Percentiles rank a stretch among this genome's conserved stretches.
Evolutionary conservation across 192 early-diverging fungal species (phyloP).

Genomic region (Mortierella alpina): DNA sequence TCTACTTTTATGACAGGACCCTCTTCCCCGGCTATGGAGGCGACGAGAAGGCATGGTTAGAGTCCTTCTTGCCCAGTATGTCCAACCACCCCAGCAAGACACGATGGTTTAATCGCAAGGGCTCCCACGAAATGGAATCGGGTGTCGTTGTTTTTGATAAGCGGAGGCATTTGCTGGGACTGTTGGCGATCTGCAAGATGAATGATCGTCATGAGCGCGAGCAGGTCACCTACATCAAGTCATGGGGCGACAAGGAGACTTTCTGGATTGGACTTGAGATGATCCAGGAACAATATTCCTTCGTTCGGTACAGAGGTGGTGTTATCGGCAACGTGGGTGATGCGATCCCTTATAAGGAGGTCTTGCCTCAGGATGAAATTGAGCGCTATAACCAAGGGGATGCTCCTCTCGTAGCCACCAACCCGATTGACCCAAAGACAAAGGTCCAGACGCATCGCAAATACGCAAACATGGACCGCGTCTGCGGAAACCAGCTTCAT

Average conservation of each 20-base stretch:
- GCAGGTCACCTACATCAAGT: conserved; percentile 51
- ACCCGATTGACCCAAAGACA: conserved; percentile 13
- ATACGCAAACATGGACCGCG: conserved; percentile 24
- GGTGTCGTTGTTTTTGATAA: conserved; percentile 70
- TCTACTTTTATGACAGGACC: conserved; percentile 73
- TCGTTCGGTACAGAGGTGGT: conserved; percentile 54
- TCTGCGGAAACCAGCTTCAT: conserved; percentile 61
- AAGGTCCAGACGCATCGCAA: background rate
- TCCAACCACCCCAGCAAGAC: conserved; percentile 50
- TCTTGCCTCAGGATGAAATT: conserved; percentile 33
- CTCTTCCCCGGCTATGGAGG: conserved; percentile 20
- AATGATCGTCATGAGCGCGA: conserved; percentile 58
- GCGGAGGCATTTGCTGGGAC: conserved; percentile 54
- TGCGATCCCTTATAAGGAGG: conserved; percentile 28
- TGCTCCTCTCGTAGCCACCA: conserved; percentile 19
- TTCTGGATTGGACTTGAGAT: conserved; percentile 75
- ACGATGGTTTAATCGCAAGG: conserved; percentile 49
- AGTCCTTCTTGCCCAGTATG: conserved; percentile 55
- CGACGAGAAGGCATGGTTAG: conserved; percentile 57
- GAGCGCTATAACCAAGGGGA: conserved; percentile 32
- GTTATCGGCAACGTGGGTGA: conserved; percentile 61
- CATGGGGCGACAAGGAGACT: conserved; percentile 73
- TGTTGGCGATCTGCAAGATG: conserved; percentile 66
- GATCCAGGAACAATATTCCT: conserved; percentile 63
- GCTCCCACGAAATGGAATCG: conserved; percentile 68